Conservation (phyloP, 805 yeast species). For the Zygosaccharomyces kombuchaensis region DNA sequence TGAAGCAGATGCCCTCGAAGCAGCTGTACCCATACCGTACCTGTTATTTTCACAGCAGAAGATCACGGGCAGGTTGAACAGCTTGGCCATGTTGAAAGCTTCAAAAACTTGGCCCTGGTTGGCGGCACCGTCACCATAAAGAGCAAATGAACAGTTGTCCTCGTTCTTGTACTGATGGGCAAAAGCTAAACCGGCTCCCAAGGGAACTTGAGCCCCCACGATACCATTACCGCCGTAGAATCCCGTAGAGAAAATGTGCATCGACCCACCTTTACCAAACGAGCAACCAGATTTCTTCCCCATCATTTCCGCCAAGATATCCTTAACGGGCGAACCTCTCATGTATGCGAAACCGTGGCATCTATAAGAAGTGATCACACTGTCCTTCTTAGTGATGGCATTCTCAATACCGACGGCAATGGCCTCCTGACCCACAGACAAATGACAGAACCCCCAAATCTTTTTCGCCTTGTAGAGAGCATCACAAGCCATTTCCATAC, state of each 20-base stretch:
- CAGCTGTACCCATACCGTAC: slow-evolving; percentile 99
- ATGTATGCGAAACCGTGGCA: slow-evolving; percentile 98
- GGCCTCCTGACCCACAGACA: slow-evolving; percentile 98
- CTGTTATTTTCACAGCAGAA: slow-evolving; percentile 98
- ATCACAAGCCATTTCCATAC: slow-evolving; percentile 99
- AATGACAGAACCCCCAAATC: slow-evolving; percentile 98
- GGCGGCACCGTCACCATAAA: slow-evolving; percentile 99
- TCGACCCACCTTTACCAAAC: slow-evolving; percentile 98
- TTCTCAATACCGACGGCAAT: slow-evolving; percentile 97
- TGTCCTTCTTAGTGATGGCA: slow-evolving; percentile 80
- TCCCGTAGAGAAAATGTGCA: slow-evolving; percentile 96
- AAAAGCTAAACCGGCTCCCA: slow-evolving; percentile 97
- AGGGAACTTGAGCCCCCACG: slow-evolving; percentile 98
- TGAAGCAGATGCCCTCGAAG: slow-evolving; percentile 93
- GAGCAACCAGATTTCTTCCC: slow-evolving; percentile 95
- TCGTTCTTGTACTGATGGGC: slow-evolving; percentile 93
- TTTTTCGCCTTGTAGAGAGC: slow-evolving; percentile 97
- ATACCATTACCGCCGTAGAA: slow-evolving; percentile 99
- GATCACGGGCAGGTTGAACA: slow-evolving; percentile 93
- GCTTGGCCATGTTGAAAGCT: slow-evolving; percentile 97
- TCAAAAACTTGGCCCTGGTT: slow-evolving; percentile 99
- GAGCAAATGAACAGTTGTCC: slow-evolving; percentile 72
- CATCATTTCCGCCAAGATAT: slow-evolving; percentile 91
- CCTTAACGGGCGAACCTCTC: slow-evolving; percentile 91
- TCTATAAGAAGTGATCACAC: slow-evolving; percentile 94